Evolutionary conservation across 139 green algal species (phyloP), one percentile per base, ranked within the genome.

Genomic region (Picochlorum sp.): DNA sequence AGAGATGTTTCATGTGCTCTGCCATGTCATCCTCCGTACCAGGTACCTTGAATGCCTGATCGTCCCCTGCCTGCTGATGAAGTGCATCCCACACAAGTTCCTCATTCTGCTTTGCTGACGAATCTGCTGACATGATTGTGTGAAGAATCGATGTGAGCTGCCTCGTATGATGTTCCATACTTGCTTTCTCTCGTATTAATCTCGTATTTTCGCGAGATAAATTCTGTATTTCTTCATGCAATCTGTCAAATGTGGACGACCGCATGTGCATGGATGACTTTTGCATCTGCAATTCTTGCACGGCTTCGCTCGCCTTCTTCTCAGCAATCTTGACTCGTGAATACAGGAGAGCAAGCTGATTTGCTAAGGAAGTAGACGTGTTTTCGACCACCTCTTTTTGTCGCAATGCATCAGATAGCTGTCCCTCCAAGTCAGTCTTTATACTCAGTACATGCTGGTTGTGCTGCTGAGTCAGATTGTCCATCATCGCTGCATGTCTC

Each of bases 61-160:
- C 4, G 28, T 30, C 28, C 28, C 16, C 45, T 20, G 45, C 6
- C 14, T 51, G 45, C 16, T 20, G 16, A 7, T 20, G 6, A 51
- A 20, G 14, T 51, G 14, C n/a, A 54, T 54, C 34, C 34, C 34
- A 41, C 8, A 41, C 34, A 41, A 41, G 11, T 54, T 54, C 47
- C 16, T 54, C 47, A 26, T 20, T 20, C 8, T 26, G 16, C n/a
- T 20, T 21, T 54, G 18, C 15, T 20, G 18, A 26, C 11, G 47
- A 4, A 21, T 54, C 47, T 23, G n/a, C 18, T 9, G 47, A 20
- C 16, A 21, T 54, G 18, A 54, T 54, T 26, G 47, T 21, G 18
- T 54, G 47, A 20, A 54, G 47, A 13, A 54, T 54, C n/a, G 47
- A 54, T 54, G 47, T 54, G 9, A 54, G 15, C 7, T 54, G 47